Evolutionary conservation across 495 filamentous ascomycete genomes (phyloP).

Genomic region (Lasiosphaeris hirsuta): DNA sequence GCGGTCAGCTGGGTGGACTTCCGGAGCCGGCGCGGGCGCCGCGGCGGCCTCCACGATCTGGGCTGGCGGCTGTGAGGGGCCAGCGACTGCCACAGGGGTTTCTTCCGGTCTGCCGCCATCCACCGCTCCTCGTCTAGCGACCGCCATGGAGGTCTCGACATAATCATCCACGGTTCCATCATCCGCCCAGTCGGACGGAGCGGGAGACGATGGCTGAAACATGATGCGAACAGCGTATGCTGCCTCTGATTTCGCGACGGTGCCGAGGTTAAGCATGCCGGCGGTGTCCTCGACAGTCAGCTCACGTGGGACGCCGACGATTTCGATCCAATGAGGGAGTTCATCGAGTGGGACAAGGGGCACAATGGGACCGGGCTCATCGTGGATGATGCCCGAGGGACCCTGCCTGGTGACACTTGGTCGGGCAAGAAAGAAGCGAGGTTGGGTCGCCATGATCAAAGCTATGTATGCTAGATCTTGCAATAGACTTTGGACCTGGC

Average conservation of each 20-base stretch:
- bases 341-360: slow-evolving; percentile 46
- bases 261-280: slow-evolving; percentile 39
- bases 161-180: neutral
- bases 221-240: slow-evolving; percentile 32
- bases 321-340: slow-evolving; percentile 39
- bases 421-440: slow-evolving; percentile 37
- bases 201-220: neutral
- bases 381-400: slow-evolving; percentile 14
- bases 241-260: slow-evolving; percentile 21
- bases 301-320: slow-evolving; percentile 38
- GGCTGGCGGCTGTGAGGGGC: neutral
- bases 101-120: too few relatives aligned
- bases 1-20: slow-evolving; percentile 13
- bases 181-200: neutral
- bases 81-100: neutral
- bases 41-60: neutral
- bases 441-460: slow-evolving; percentile 11
- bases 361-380: slow-evolving; percentile 33
- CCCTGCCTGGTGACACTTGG: slow-evolving; percentile 19
- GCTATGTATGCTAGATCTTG: neutral
- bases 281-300: slow-evolving; percentile 36
- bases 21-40: neutral
- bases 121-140: too few relatives aligned
- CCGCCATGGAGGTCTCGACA: too few relatives aligned
- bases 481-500: too few relatives aligned